These are phyloP conservation scores for Ampelocalamus luodianensis DNA, from an alignment of 176 grass and related monocot genomes.

Conservation along the genomic window DNA sequence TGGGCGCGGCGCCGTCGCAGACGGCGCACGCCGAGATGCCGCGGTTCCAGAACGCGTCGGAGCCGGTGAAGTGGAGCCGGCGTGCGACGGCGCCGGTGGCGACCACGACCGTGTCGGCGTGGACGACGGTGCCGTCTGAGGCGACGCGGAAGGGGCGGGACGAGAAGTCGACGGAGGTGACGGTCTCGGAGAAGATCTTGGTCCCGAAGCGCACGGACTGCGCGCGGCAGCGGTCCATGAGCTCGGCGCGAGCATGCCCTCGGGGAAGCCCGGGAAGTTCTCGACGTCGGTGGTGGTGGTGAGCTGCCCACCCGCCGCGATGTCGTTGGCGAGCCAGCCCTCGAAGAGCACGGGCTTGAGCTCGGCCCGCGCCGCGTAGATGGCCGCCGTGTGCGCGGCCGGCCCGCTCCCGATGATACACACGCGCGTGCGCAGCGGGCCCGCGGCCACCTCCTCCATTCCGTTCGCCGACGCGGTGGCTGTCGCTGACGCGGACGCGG, in stretches of 20 bases:
- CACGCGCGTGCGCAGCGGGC: conserved; percentile 64
- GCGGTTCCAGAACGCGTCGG: conserved; percentile 81
- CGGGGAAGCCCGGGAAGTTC: conserved; percentile 92
- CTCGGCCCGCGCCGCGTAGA: conserved; percentile 85
- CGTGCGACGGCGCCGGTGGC: conserved; percentile 89
- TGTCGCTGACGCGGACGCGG: not conserved
- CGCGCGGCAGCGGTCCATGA: conserved; percentile 77
- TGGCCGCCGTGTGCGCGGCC: conserved; percentile 83
- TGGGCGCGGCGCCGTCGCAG: conserved; percentile 89
- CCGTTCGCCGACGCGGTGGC: conserved; percentile 40
- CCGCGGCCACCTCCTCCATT: conserved; percentile 61
- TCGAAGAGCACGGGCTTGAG: conserved; percentile 86
- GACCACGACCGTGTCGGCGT: conserved; percentile 75
- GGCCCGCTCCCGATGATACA: conserved; percentile 98
- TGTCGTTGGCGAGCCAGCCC: conserved; percentile 95
- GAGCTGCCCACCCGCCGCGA: conserved; percentile 88
- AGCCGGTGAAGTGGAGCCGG: conserved; percentile 72
- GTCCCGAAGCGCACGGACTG: conserved; percentile 79
- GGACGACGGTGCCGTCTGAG: conserved; percentile 65
- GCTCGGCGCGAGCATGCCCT: conserved; percentile 78
- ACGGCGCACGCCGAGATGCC: conserved; percentile 98
- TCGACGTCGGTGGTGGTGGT: conserved; percentile 99
- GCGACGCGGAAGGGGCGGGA: conserved; percentile 68
- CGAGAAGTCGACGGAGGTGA: conserved; percentile 81
- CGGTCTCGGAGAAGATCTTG: conserved; percentile 75